Evolutionary conservation across 148 eudicot species (phyloP).

Genomic region (Amaranthus palmeri): DNA sequence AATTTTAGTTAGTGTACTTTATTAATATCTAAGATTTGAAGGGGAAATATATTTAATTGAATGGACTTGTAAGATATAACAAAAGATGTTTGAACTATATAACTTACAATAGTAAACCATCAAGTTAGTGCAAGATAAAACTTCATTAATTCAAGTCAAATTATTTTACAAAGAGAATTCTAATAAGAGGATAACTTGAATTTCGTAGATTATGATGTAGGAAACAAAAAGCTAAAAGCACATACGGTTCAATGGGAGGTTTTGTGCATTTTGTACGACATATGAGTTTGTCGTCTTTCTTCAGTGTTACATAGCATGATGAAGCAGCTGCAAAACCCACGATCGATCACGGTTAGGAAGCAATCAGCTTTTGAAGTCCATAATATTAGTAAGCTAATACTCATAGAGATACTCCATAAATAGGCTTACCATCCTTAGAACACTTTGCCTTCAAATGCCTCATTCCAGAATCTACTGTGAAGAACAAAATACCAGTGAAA

Average conservation of each 20-base stretch:
- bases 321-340: constrained; percentile 21
- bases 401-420: not conserved
- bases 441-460: not conserved
- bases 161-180: not conserved
- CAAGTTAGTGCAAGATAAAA: not conserved
- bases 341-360: not conserved
- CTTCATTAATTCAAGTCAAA: not conserved
- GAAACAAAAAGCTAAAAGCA: not conserved
- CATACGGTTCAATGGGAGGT: constrained; percentile 36
- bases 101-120: not conserved
- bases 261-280: constrained; percentile 33
- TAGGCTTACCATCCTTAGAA: constrained; percentile 17
- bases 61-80: too few relatives aligned
- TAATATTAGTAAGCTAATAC: not conserved
- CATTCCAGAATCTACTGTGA: constrained; percentile 9
- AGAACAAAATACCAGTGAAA: not conserved
- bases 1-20: not conserved
- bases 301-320: constrained; percentile 19
- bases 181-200: not conserved
- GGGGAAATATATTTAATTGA: not conserved
- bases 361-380: not conserved
- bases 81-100: too few relatives aligned
- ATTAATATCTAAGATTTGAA: not conserved
- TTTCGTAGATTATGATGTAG: not conserved
- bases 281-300: constrained; percentile 35